Base-by-base conservation (phyloP, 257 asterid species). In the Penstemon eatonii region DNA sequence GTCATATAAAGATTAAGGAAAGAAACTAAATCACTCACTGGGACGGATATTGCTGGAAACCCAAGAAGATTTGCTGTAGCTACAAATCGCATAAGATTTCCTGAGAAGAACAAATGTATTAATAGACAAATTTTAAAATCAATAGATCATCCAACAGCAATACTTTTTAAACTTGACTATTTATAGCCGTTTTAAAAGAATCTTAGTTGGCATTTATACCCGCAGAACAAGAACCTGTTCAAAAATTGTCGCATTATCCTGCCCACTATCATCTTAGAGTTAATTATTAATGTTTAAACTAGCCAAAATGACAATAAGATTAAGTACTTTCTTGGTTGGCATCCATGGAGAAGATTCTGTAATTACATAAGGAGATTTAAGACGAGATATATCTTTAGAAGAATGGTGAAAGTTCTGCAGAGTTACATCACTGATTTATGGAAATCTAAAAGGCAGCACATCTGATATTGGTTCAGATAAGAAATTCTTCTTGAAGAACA, bases 31-130 rank as follows among this genome's bases (percentile, higher is more conserved):
- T 57, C 62, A 78, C 96, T 93, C 78, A 94, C 99, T 9, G 97
- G 99, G 13, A 89, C 83, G 66, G 99, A 84, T 68, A 91, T 89
- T 52, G 97, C 97, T 10, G 97, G 99, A 85, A 94, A 76, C 49
- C 99, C 99, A 0, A 91, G 93, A 73, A 94, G 92, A 83, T 94
- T 94, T 56, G 93, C 92, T 9, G 92, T 55, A n/a, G 80, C 77
- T 46, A 86, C 64, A 65, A 91, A 94, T 47, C 93, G 89, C 97
- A 94, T 88, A 18, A 94, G 92, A 76, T 89, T 84, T 81, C 91
- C 99, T 63, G 56, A 63, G 60, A 66, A 65, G 36, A 67, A 42
- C 56, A 73, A 56, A 52, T 55, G 56, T 55, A 69, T 70, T 8
- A 10, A 46, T 33, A 33, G 56, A 41, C 18, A 15, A 46, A 55